These are phyloP conservation scores for Moesziomyces aphidis DNA, from an alignment of 1,284 basidiomycete genomes.

Conservation along the genomic window DNA sequence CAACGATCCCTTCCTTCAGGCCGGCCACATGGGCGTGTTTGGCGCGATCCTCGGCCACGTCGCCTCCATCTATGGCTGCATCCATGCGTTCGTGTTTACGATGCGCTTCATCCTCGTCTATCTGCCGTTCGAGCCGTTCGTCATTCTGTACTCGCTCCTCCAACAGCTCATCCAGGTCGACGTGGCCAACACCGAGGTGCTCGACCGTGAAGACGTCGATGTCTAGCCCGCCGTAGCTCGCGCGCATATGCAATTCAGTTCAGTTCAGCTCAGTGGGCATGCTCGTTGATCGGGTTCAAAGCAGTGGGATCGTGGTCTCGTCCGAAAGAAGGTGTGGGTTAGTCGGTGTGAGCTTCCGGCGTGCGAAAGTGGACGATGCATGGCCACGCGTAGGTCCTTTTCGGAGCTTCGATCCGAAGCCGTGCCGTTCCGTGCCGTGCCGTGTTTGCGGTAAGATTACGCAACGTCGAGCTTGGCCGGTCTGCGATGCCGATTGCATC, in stretches of 20 bases:
- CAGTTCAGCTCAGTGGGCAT: not conserved
- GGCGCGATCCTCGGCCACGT: constrained; percentile 37
- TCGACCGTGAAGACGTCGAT: constrained; percentile 22
- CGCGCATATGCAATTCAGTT: not conserved
- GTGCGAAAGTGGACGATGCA: no score
- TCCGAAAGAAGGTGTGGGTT: no score
- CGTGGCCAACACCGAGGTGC: constrained; percentile 38
- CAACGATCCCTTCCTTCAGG: constrained; percentile 35
- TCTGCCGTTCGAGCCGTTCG: constrained; percentile 44
- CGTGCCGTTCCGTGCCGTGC: no score
- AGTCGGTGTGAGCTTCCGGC: no score
- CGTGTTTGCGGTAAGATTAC: not conserved
- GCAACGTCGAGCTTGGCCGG: not conserved
- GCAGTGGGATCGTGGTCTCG: not conserved
- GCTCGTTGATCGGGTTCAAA: not conserved
- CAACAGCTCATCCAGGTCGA: constrained; percentile 39
- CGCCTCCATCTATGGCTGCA: constrained; percentile 41
- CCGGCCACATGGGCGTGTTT: constrained; percentile 24
- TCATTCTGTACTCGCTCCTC: constrained; percentile 24
- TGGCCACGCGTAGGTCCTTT: no score
- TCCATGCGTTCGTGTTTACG: constrained; percentile 33
- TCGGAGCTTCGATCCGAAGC: no score
- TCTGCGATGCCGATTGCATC: not conserved
- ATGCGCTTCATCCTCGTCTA: constrained; percentile 39
- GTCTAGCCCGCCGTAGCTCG: not conserved